Evolutionary conservation across 176 grass and related monocot species (phyloP).

Genomic region (Bromus sterilis): DNA sequence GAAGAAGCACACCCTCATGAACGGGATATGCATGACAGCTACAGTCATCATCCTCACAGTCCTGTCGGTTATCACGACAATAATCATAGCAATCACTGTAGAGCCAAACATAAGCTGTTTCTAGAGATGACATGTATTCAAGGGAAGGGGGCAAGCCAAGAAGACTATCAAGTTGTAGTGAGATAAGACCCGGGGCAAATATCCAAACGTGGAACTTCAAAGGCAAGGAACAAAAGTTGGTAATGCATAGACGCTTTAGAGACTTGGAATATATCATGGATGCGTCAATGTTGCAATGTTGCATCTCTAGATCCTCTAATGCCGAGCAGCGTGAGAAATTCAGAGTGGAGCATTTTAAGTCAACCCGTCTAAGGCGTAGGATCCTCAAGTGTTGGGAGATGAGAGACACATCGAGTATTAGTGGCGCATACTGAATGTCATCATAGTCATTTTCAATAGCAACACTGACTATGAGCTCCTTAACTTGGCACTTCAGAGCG

Average conservation of each 20-base stretch:
- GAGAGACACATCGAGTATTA: neutral
- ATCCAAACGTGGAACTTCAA: neutral
- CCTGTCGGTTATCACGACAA: neutral
- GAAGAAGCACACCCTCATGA: neutral
- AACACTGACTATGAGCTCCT: neutral
- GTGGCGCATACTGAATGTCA: neutral
- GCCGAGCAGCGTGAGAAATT: neutral
- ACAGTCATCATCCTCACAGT: neutral
- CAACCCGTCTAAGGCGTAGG: neutral
- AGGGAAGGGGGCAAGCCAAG: too few species aligned
- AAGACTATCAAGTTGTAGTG: too few species aligned
- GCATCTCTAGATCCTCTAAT: neutral
- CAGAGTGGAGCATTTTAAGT: neutral
- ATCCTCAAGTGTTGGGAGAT: neutral
- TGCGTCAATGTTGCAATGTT: neutral
- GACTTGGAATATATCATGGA: neutral
- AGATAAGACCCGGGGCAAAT: neutral
- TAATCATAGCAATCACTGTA: neutral
- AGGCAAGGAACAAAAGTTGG: neutral
- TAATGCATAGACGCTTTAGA: neutral
- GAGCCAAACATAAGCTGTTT: neutral
- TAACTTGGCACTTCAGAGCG: neutral
- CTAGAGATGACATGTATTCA: too few species aligned
- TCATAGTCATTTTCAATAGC: too few species aligned
- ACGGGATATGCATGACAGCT: neutral